Evolutionary conservation across 2,329 filamentous ascomycete genomes (phyloP).

Genomic region (Biscogniauxia sp.): DNA sequence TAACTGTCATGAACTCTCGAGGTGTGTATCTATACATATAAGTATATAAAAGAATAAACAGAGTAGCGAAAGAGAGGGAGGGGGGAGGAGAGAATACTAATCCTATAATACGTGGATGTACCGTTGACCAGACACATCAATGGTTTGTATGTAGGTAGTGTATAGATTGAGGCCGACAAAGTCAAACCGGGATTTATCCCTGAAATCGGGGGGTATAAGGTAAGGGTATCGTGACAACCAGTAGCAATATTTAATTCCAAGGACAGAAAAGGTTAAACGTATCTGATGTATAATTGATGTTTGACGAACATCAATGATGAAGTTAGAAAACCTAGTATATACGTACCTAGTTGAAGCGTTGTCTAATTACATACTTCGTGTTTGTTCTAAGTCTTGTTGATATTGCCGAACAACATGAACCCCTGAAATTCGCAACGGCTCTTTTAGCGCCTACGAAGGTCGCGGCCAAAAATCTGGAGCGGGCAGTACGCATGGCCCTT

Average conservation of each 20-base stretch:
- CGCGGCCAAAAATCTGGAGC: too few species aligned
- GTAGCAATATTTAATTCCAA: neutral
- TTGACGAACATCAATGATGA: too few species aligned
- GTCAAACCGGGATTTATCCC: neutral
- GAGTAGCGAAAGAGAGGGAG: neutral
- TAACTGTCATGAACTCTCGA: neutral
- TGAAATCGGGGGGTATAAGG: neutral
- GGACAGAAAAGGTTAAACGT: neutral
- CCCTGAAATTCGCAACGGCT: neutral
- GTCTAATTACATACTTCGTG: neutral
- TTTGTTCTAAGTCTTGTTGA: neutral
- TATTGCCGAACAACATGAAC: neutral
- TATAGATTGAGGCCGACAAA: neutral
- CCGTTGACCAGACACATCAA: too few species aligned
- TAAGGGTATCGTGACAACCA: neutral
- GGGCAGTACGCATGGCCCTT: too few species aligned
- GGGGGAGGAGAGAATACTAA: too few species aligned
- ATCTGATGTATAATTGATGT: neutral
- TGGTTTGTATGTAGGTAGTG: too few species aligned
- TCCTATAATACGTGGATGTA: too few species aligned
- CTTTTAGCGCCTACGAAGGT: too few species aligned
- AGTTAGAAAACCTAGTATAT: neutral
- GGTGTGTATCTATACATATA: neutral
- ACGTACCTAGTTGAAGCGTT: neutral
- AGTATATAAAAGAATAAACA: neutral